Conservation (phyloP, 352 stramenopile genomes). For the Globisporangium cederbergense region DNA sequence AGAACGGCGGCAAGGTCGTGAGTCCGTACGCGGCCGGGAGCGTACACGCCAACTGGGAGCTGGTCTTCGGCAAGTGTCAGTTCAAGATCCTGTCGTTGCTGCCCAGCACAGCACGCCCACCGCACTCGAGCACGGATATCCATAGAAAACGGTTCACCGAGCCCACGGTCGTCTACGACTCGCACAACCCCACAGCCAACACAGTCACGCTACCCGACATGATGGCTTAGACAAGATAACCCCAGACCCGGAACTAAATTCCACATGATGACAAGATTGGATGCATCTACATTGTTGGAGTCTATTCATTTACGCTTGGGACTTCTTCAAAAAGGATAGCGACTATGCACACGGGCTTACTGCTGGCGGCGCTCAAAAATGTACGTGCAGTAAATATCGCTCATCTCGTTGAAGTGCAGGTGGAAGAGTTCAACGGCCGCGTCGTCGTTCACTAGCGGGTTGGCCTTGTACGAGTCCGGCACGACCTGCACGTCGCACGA, state of each 20-base stretch:
- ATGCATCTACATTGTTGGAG: slow-evolving; percentile 5
- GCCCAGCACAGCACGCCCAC: slow-evolving; percentile 40
- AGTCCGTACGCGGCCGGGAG: slow-evolving; percentile 65
- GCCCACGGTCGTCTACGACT: background rate
- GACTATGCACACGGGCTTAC: background rate
- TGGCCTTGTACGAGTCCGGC: slow-evolving; percentile 81
- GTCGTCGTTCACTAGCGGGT: slow-evolving; percentile 71
- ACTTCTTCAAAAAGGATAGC: background rate
- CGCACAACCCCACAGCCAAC: background rate
- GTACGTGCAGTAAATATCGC: slow-evolving; percentile 86
- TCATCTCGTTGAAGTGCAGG: slow-evolving; percentile 90
- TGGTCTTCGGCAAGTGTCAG: slow-evolving; percentile 61
- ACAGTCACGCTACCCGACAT: background rate
- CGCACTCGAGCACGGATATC: slow-evolving; percentile 9
- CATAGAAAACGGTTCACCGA: slow-evolving; percentile 7
- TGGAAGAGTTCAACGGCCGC: slow-evolving; percentile 68
- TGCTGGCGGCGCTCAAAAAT: slow-evolving; percentile 57
- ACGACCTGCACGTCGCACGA: slow-evolving; percentile 57
- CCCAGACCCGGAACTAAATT: background rate
- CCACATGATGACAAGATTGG: background rate
- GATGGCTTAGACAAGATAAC: background rate
- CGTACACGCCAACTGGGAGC: slow-evolving; percentile 74
- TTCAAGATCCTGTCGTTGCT: slow-evolving; percentile 62
- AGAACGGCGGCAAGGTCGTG: slow-evolving; percentile 44
- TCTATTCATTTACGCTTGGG: slow-evolving; percentile 1